Conservation (phyloP, 2,329 filamentous ascomycete genomes). For the Pseudohalonectria lignicola region DNA sequence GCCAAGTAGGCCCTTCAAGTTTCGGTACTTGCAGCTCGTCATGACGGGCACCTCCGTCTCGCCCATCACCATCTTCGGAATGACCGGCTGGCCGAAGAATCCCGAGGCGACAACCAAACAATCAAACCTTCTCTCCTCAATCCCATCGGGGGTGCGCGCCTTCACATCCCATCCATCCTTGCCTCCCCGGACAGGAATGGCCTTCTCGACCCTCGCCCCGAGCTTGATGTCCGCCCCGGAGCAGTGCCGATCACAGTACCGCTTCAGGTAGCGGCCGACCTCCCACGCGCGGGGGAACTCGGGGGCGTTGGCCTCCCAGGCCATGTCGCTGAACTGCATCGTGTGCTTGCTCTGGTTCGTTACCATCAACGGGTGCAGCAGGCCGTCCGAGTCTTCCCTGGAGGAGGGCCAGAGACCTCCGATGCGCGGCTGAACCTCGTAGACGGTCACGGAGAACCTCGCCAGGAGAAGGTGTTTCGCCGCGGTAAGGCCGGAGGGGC, state of each 20-base stretch:
- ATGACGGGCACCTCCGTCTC: constrained; percentile 36
- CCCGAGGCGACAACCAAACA: constrained; percentile 63
- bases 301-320: constrained; percentile 50
- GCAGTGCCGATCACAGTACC: constrained; percentile 51
- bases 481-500: constrained; percentile 56
- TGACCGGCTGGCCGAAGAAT: constrained; percentile 56
- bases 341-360: constrained; percentile 71
- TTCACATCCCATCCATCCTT: constrained; percentile 29
- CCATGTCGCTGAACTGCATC: constrained; percentile 59
- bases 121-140: constrained; percentile 47
- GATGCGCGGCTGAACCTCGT: constrained; percentile 53
- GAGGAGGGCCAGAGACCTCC: constrained; percentile 68
- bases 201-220: constrained; percentile 31
- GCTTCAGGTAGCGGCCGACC: constrained; percentile 60
- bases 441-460: constrained; percentile 57
- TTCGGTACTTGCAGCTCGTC: constrained; percentile 59
- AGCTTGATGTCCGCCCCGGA: constrained; percentile 23
- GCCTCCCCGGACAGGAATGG: constrained; percentile 16
- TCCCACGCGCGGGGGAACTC: constrained; percentile 69
- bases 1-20: constrained; percentile 36
- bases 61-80: constrained; percentile 32
- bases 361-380: constrained; percentile 56
- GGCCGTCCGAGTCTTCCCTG: constrained; percentile 33
- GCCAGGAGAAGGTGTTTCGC: constrained; percentile 60
- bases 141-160: constrained; percentile 17